Base-by-base conservation (phyloP, 2,329 filamentous ascomycete genomes). In the Cucurbitaria berberidis region DNA sequence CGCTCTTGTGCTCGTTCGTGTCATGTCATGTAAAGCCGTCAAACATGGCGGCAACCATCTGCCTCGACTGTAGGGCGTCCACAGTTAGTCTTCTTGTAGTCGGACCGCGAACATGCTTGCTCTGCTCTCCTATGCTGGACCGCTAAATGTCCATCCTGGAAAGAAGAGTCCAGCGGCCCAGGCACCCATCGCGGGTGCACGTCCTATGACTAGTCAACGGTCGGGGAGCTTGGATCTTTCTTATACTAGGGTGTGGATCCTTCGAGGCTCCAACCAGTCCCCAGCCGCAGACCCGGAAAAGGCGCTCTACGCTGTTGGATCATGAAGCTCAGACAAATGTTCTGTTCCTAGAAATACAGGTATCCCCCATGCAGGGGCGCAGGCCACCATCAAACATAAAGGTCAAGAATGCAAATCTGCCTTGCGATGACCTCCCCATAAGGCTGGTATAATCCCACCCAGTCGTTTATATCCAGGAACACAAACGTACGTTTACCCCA, bases 251-350 rank as follows among this genome's bases (percentile, higher is more conserved):
- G 61, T 66, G 32, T 15, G 45, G 56, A 74, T 75, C 72, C 73
- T 70, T 68, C 69, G 64, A 71, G 67, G 72, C 72, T 72, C 68
- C 64, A 64, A 68, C 69, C 69, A 69, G 57, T 69, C 57, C 64
- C 62, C 66, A 70, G 70, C 69, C 70, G 67, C 66, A 68, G 56
- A 72, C 53, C 69, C 68, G 71, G 71, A 63, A 68, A 71, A 68
- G 64, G 58, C 62, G 61, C 61, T 68, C 63, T 67, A 63, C 66
- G 55, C 53, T 53, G 58, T 59, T 70, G 67, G 68, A 66, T 48
- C 47, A 51, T 66, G 62, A 57, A 61, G 60, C 62, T 64, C 63
- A 67, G 60, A 65, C 63, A 67, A 60, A 65, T 66, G 60, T 57
- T 51, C 62, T 69, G 66, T 73, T 67, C 62, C 56, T 61, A 63